Percentiles rank a stretch among this genome's conserved stretches.
These are phyloP conservation scores for Leptoxyphium fumago DNA, from an alignment of 2,329 filamentous ascomycete species.

Conservation along the genomic window DNA sequence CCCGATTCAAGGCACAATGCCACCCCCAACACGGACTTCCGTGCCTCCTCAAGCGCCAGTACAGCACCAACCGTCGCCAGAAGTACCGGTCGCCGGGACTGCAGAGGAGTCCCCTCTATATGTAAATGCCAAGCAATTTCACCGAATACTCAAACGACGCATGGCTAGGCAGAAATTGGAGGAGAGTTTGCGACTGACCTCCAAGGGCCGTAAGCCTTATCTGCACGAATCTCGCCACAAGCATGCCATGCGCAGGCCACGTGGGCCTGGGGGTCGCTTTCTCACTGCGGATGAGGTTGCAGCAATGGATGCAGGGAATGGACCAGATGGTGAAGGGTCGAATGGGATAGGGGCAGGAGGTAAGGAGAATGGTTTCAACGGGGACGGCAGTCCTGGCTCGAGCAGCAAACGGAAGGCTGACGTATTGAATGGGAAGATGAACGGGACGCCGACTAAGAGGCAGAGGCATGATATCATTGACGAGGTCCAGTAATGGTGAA, in stretches of 20 bases:
- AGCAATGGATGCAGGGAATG: constrained; percentile 60
- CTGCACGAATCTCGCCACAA: constrained; percentile 95
- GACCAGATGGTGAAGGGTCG: constrained; percentile 17
- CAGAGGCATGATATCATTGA: constrained; percentile 2
- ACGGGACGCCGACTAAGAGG: constrained; percentile 13
- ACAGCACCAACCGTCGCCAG: constrained; percentile 64
- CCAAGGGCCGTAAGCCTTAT: constrained; percentile 92
- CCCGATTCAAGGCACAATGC: constrained; percentile 33
- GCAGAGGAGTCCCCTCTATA: constrained; percentile 90
- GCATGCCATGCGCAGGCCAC: constrained; percentile 89
- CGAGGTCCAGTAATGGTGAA: too few species aligned
- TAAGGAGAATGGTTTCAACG: constrained; percentile 14
- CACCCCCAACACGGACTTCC: constrained; percentile 57
- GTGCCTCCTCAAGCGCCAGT: constrained; percentile 38
- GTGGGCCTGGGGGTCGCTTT: constrained; percentile 88
- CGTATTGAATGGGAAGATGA: constrained; percentile 13
- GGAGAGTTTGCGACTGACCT: constrained; percentile 79
- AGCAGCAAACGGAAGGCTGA: constrained; percentile 36
- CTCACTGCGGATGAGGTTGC: constrained; percentile 92
- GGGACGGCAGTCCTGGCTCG: constrained; percentile 18
- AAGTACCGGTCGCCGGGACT: constrained; percentile 50
- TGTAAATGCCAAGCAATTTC: constrained; percentile 97
- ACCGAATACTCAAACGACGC: constrained; percentile 85
- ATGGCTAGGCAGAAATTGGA: constrained; percentile 88
- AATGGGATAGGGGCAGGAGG: constrained; percentile 22